A percentile compares a stretch with the other conserved stretches of the same genome.
Conservation (phyloP, 768 basidiomycete genomes). For the Atractiella rhizophila region DNA sequence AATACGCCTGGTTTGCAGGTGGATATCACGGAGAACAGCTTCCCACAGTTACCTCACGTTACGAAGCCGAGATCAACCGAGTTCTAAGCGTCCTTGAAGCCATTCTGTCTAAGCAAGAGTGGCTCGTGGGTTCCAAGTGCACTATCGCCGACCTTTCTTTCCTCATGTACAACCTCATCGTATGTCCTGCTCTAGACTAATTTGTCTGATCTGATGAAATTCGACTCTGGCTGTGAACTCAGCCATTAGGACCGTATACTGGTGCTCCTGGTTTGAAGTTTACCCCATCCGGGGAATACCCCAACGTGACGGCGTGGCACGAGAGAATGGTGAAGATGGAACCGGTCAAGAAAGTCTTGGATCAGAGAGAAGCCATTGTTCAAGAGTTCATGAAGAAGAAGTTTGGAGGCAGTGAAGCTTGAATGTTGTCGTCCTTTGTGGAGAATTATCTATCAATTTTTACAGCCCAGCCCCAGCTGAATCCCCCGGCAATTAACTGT, state of each 20-base stretch:
- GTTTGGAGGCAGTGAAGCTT: no score
- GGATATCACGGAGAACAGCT: no score
- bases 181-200: not conserved
- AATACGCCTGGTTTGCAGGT: no score
- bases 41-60: constrained; percentile 8
- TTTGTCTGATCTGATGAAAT: accelerated
- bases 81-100: constrained; percentile 12
- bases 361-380: no score
- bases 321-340: no score
- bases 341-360: no score
- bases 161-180: constrained; percentile 11
- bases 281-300: constrained; percentile 6
- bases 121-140: constrained; percentile 9
- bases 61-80: constrained; percentile 11
- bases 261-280: constrained; percentile 2
- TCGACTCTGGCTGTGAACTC: not conserved
- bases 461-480: no score
- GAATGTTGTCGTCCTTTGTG: no score
- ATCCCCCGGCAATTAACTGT: no score
- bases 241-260: not conserved
- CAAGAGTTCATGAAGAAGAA: no score
- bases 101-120: constrained; percentile 10
- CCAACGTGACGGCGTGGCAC: constrained; percentile 4
- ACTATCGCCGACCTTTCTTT: constrained; percentile 14
- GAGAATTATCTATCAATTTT: no score